Evolutionary conservation across 2,329 filamentous ascomycete genomes (phyloP).

Genomic region (Thielaviopsis populi): DNA sequence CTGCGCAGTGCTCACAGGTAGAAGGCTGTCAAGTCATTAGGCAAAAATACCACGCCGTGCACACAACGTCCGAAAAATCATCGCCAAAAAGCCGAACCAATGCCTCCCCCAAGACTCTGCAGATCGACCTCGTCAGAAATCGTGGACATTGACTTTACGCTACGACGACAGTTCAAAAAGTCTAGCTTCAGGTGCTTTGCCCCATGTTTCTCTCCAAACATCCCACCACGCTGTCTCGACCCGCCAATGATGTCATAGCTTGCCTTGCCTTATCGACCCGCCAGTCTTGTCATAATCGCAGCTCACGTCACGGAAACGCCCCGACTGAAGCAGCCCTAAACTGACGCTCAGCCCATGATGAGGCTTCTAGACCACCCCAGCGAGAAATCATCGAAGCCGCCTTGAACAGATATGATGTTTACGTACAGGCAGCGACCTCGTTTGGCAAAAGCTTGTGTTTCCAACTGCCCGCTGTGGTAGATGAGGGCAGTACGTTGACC

Average conservation of each 20-base stretch:
- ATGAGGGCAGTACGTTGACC: slow-evolving; percentile 56
- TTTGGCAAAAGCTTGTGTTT: slow-evolving; percentile 93
- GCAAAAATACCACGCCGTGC: neutral
- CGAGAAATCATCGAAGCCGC: slow-evolving; percentile 76
- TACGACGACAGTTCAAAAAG: slow-evolving; percentile 60
- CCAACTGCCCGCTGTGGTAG: slow-evolving; percentile 76
- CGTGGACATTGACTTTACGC: slow-evolving; percentile 55
- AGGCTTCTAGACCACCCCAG: slow-evolving; percentile 51
- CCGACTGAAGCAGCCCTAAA: neutral
- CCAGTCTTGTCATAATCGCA: neutral
- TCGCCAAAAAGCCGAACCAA: neutral
- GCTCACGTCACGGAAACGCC: neutral
- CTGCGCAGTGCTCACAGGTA: neutral
- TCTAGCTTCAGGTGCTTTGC: slow-evolving; percentile 47
- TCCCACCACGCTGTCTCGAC: neutral
- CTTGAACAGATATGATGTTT: slow-evolving; percentile 74
- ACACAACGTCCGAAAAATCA: too few relatives aligned
- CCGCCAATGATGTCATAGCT: slow-evolving; percentile 2
- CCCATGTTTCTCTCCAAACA: neutral
- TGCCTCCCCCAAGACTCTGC: neutral
- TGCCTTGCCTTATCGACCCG: slow-evolving; percentile 8
- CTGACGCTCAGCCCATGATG: neutral
- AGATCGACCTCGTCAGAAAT: slow-evolving; percentile 10
- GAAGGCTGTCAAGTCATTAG: neutral
- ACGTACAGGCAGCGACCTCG: slow-evolving; percentile 76